Evolutionary conservation across 1,284 basidiomycete species (phyloP), one percentile per base, ranked within the genome.

Genomic region (Caloboletus firmus): DNA sequence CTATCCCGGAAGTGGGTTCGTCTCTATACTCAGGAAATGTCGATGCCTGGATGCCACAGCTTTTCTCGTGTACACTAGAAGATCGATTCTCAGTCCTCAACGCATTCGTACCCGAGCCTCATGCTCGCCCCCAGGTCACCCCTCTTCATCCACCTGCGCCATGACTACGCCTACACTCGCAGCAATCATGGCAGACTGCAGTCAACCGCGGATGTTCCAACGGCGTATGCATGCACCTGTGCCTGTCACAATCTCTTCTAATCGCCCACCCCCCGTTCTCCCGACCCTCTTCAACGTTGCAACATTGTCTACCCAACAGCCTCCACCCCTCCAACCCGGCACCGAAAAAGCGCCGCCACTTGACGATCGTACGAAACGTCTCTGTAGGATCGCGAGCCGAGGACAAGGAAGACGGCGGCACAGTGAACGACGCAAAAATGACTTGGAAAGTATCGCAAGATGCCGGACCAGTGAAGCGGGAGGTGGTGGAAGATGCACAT

Each of bases 1-100:
- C 67, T 91, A 89, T 62, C 64, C 76, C 15, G 81, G 88, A 67
- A 82, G 88, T 89, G 66, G 44, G 63, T 46, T 30, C 47, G 30
- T 51, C 36, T 18, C n/a, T 30, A 51, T 49, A 52, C 45, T 17
- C 45, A 45, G 31, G 49, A 43, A 18, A 31, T 39, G 36, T 10
- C 15, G n/a, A 17, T 20, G n/a, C 42, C 39, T 28, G 28, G 41
- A 51, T 36, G 41, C 26, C 37, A 48, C n/a, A 45, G 4, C 13
- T 32, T 24, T 32, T 13, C 8, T 43, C 26, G 15, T 20, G n/a
- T 35, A 17, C 56, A 90, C 87, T 91, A 79, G 88, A 91, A 66
- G 85, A 89, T 57, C 86, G 87, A 2, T 91, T 89, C 67, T 79
- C 83, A 8, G 69, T 87, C 0, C 75, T 91, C 3, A 84, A 81